Base-by-base conservation (phyloP, 257 asterid genomes). In the Jacaranda mimosifolia region DNA sequence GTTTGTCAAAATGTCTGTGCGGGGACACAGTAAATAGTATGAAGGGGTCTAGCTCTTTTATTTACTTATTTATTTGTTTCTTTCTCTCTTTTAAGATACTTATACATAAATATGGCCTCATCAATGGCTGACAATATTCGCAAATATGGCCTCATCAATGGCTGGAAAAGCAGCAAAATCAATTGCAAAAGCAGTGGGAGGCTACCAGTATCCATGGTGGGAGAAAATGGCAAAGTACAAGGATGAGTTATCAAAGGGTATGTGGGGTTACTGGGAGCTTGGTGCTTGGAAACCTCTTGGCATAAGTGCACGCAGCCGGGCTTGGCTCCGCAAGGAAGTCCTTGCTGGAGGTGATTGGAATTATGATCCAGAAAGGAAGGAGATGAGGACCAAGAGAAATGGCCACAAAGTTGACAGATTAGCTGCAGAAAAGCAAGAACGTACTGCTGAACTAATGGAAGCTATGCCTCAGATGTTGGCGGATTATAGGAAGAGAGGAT, bases 191-290 rank as follows among this genome's bases (percentile, higher is more conserved):
- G 84, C 91, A 8, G 92, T 90, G 63, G 94, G 91, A 7, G 94
- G 88, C 36, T 87, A 87, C 85, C 90, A 88, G 48, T 87, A 85
- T 69, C 99, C 97, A 17, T 90, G 92, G 94, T 72, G 83, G 80
- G 96, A 92, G 77, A 92, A 91, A 89, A 73, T 91, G 74, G 87
- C 77, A 13, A 92, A 94, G 80, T 89, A 91, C 85, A 87, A 86
- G 80, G 87, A 86, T 32, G 99, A 94, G 85, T 90, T 94, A 3
- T 85, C 99, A 0, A 94, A 92, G 83, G 99, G 98, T 15, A 97
- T 94, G 18, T 92, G 97, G 98, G 99, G 99, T 58, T 94, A 91
- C 79, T 94, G 99, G 98, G 96, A 94, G 86, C 94, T 91, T 36
- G 99, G 98, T 36, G 97, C 96, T 13, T 94, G 98, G 98, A 92